Conservation (phyloP, 352 stramenopile genomes). For the Phytopythium litorale region DNA sequence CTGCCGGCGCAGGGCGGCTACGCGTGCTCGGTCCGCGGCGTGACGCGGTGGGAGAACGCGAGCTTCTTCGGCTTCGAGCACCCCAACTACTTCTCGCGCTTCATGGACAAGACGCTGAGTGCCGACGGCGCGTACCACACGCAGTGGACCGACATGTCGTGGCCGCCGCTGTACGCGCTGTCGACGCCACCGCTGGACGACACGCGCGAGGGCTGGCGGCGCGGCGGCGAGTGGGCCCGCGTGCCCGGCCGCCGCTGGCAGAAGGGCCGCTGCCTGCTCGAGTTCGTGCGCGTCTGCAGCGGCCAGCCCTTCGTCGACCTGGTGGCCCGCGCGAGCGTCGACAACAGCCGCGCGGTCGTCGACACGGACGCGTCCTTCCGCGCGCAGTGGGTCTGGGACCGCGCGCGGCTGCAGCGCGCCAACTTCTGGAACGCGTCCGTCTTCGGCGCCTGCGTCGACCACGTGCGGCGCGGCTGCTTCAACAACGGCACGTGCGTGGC, state of each 20-base stretch:
- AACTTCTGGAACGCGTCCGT: slow-evolving; percentile 62
- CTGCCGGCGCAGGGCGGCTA: slow-evolving; percentile 89
- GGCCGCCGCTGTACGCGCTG: slow-evolving; percentile 89
- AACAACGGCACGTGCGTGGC: slow-evolving; percentile 95
- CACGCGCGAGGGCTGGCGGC: slow-evolving; percentile 91
- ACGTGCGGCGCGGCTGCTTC: slow-evolving; percentile 92
- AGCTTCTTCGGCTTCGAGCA: slow-evolving; percentile 72
- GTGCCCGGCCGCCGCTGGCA: slow-evolving; percentile 73
- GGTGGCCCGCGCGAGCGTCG: slow-evolving; percentile 10
- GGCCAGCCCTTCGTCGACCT: slow-evolving; percentile 30
- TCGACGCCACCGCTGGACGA: slow-evolving; percentile 80
- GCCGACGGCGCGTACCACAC: slow-evolving; percentile 84
- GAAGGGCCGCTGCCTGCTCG: slow-evolving; percentile 92
- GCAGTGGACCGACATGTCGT: slow-evolving; percentile 89
- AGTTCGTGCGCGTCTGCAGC: slow-evolving; percentile 88
- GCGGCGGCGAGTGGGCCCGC: slow-evolving; percentile 74
- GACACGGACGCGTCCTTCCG: slow-evolving; percentile 93
- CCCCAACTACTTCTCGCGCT: slow-evolving; percentile 96
- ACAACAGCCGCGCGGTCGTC: slow-evolving; percentile 48
- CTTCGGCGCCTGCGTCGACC: slow-evolving; percentile 85
- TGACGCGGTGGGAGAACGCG: slow-evolving; percentile 95
- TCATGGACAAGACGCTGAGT: slow-evolving; percentile 90
- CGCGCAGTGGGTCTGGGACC: slow-evolving; percentile 73
- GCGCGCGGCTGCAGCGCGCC: slow-evolving; percentile 35
- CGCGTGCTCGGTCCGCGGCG: slow-evolving; percentile 90